Conservation (phyloP, 2,329 filamentous ascomycete species). For the Ophiostoma perfectum region DNA sequence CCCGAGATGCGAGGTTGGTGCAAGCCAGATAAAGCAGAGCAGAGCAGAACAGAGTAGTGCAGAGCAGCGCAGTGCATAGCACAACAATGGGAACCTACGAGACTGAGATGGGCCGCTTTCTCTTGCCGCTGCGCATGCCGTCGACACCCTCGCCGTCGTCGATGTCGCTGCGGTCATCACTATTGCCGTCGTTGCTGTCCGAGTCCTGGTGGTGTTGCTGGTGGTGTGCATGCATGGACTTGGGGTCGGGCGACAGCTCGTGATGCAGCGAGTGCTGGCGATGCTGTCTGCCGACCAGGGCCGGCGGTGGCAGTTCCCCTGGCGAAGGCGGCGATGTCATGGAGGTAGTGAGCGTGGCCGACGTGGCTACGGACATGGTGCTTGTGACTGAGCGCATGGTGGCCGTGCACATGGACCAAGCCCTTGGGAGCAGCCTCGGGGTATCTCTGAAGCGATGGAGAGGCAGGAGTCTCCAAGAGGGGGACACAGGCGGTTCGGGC, state of each 20-base stretch:
- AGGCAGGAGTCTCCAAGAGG: neutral
- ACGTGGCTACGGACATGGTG: constrained; percentile 17
- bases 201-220: constrained; percentile 20
- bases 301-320: neutral
- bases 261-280: constrained; percentile 18
- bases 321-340: constrained; percentile 8
- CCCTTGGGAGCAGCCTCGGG: neutral
- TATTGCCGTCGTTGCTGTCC: constrained; percentile 35
- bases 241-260: constrained; percentile 12
- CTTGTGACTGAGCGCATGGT: constrained; percentile 16
- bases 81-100: constrained; percentile 42
- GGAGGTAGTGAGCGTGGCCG: constrained; percentile 7
- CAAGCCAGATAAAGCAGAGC: neutral
- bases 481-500: constrained; percentile 14
- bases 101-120: constrained; percentile 56
- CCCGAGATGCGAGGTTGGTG: constrained; percentile 19
- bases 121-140: constrained; percentile 45
- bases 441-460: constrained; percentile 7
- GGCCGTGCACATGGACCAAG: neutral
- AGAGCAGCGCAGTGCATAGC: neutral
- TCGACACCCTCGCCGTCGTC: constrained; percentile 43
- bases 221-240: constrained; percentile 7
- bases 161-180: constrained; percentile 36
- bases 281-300: constrained; percentile 9
- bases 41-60: too few species aligned